Percentiles rank a stretch among this genome's conserved stretches.
Evolutionary conservation across 352 stramenopile genomes (phyloP).

Genomic region (Elongisporangium anandrum): DNA sequence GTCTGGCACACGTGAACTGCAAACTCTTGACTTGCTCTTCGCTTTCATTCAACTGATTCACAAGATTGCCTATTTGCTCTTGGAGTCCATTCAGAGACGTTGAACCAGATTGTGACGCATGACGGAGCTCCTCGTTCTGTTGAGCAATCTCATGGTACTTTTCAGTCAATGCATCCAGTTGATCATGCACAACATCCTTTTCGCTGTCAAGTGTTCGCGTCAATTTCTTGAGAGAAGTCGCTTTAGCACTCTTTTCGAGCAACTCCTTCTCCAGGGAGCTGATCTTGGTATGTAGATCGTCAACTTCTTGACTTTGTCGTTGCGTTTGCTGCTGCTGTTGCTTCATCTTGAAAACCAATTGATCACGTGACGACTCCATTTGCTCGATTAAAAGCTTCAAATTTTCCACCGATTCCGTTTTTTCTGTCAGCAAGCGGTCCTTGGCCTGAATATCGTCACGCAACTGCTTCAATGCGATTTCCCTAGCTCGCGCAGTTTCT

Average conservation of each 20-base stretch:
- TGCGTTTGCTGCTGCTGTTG: constrained; percentile 66
- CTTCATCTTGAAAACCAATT: constrained; percentile 75
- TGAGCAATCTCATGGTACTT: constrained; percentile 58
- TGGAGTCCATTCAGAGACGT: constrained; percentile 36
- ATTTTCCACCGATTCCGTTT: constrained; percentile 59
- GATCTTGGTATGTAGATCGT: constrained; percentile 50
- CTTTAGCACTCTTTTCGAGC: constrained; percentile 33
- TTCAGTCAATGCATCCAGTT: constrained; percentile 69
- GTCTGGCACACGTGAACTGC: constrained; percentile 27
- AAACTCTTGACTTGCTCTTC: constrained; percentile 45
- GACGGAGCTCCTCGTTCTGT: constrained; percentile 36
- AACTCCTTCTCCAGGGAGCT: constrained; percentile 39
- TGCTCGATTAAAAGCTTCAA: constrained; percentile 74
- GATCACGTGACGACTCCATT: constrained; percentile 79
- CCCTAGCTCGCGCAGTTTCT: constrained; percentile 43
- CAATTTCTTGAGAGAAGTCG: constrained; percentile 63
- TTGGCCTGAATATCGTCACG: constrained; percentile 52
- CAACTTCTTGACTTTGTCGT: constrained; percentile 43
- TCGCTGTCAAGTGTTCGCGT: constrained; percentile 61
- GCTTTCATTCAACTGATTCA: constrained; percentile 50
- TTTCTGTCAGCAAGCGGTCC: constrained; percentile 56
- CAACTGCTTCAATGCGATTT: constrained; percentile 54
- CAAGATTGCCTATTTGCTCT: constrained; percentile 48
- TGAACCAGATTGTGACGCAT: constrained; percentile 26
- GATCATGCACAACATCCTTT: constrained; percentile 68